These are phyloP conservation scores for Pleurotus cornucopiae DNA, from an alignment of 768 basidiomycete species.

Conservation along the genomic window DNA sequence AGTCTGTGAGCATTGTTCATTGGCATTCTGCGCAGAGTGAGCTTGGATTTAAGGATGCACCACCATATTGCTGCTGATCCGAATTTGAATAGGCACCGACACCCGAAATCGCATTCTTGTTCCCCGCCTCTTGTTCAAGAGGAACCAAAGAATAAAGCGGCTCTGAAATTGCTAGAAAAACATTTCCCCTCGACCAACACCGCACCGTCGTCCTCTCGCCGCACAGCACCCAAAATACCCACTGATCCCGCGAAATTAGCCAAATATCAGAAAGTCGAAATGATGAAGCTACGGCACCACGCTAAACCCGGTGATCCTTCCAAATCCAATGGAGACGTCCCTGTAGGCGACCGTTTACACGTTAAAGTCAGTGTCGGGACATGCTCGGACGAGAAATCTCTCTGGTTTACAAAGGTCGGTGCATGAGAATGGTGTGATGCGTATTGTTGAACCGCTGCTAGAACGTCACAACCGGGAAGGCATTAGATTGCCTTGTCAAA, in stretches of 20 bases:
- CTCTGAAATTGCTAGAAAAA: constrained; percentile 49
- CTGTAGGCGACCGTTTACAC: constrained; percentile 56
- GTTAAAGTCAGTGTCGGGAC: constrained; percentile 37
- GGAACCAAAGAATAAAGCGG: constrained; percentile 37
- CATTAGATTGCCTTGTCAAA: not conserved
- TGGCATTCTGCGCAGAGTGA: constrained; percentile 64
- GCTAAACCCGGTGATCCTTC: constrained; percentile 62
- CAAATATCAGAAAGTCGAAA: constrained; percentile 51
- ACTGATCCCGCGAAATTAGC: constrained; percentile 51
- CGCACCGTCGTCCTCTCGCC: constrained; percentile 17
- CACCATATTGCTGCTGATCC: constrained; percentile 11
- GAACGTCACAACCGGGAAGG: not conserved
- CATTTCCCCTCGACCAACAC: constrained; percentile 34
- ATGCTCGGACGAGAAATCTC: constrained; percentile 33
- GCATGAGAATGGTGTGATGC: not conserved
- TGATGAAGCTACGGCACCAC: constrained; percentile 73
- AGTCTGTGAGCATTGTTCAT: constrained; percentile 48
- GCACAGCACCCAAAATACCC: constrained; percentile 26
- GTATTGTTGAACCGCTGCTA: not conserved
- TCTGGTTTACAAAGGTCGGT: constrained; percentile 75
- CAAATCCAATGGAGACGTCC: constrained; percentile 40
- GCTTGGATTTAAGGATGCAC: constrained; percentile 11
- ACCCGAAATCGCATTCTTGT: constrained; percentile 61
- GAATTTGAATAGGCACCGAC: constrained; percentile 52
- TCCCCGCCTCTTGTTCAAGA: constrained; percentile 16